These are phyloP conservation scores for Venturia aucupariae DNA, from an alignment of 2,329 filamentous ascomycete species.

Conservation along the genomic window DNA sequence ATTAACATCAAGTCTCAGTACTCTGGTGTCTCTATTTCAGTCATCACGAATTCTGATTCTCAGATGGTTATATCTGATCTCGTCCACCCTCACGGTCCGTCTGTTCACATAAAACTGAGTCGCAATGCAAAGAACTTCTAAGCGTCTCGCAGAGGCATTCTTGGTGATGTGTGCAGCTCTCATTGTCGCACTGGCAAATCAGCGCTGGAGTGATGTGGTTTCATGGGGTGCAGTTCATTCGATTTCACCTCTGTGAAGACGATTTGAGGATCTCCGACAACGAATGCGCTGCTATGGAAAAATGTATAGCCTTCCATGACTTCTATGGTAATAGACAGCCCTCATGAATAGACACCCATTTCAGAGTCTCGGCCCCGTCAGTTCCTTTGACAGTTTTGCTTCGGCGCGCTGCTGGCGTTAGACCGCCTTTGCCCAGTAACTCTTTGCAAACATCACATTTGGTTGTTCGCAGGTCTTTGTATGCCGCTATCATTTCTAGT, in stretches of 20 bases:
- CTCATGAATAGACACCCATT: conserved; percentile 14
- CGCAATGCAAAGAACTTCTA: neutral
- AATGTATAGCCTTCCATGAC: neutral
- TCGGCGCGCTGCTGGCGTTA: conserved; percentile 7
- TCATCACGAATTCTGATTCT: neutral
- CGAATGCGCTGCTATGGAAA: neutral
- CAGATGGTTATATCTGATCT: too few relatives aligned
- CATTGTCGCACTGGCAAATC: neutral
- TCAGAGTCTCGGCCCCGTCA: neutral
- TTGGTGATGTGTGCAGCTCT: neutral
- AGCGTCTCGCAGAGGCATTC: neutral
- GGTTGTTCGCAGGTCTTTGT: conserved; percentile 1
- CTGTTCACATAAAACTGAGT: too few relatives aligned
- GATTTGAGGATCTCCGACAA: neutral
- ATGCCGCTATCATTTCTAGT: conserved; percentile 15
- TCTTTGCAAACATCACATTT: conserved; percentile 14
- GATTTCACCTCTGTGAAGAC: neutral
- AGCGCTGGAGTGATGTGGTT: neutral
- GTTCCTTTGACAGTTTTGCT: conserved; percentile 7
- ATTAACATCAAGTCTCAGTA: too few relatives aligned
- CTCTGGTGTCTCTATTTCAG: neutral
- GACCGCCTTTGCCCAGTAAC: conserved; percentile 3
- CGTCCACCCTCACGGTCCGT: neutral
- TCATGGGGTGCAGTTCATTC: too few relatives aligned
- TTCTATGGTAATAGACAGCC: conserved; percentile 1